Evolutionary conservation across 345 rosid genomes (phyloP).

Genomic region (Boechera retrofracta): DNA sequence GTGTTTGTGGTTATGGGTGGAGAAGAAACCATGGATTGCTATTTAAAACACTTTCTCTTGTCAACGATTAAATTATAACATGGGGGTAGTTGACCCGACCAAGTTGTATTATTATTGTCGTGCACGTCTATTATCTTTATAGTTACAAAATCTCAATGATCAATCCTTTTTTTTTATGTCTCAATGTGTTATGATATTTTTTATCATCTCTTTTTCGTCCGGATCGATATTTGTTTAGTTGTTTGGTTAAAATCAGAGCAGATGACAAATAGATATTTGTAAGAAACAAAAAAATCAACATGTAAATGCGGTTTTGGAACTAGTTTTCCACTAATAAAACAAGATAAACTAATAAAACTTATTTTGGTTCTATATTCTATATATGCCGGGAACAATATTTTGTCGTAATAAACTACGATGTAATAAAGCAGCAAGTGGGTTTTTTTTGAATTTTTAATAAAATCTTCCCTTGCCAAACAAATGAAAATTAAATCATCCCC

Average conservation of each 20-base stretch:
- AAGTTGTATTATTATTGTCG: constrained; percentile 41
- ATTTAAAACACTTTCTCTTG: constrained; percentile 31
- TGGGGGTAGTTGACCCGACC: constrained; percentile 45
- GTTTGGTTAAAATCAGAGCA: too few relatives aligned
- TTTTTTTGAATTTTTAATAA: too few relatives aligned
- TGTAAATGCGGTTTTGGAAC: too few relatives aligned
- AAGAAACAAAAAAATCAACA: too few relatives aligned
- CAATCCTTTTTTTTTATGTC: background rate
- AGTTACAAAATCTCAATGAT: constrained; percentile 16
- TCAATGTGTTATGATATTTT: background rate
- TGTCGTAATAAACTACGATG: background rate
- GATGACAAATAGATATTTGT: background rate
- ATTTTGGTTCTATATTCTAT: background rate
- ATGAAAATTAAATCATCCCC: background rate
- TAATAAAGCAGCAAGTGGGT: too few relatives aligned
- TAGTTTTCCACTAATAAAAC: too few relatives aligned
- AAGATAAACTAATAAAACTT: too few relatives aligned
- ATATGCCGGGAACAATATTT: background rate
- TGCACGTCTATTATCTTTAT: constrained; percentile 41
- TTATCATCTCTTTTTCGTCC: background rate
- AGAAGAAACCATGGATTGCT: constrained; percentile 23
- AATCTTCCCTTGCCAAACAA: too few relatives aligned
- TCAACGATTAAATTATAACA: constrained; percentile 47
- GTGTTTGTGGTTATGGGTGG: constrained; percentile 21
- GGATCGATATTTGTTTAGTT: background rate